Percentiles rank a stretch among this genome's conserved stretches.
These are phyloP conservation scores for Xylaria longipes DNA, from an alignment of 495 filamentous ascomycete genomes.

Conservation along the genomic window DNA sequence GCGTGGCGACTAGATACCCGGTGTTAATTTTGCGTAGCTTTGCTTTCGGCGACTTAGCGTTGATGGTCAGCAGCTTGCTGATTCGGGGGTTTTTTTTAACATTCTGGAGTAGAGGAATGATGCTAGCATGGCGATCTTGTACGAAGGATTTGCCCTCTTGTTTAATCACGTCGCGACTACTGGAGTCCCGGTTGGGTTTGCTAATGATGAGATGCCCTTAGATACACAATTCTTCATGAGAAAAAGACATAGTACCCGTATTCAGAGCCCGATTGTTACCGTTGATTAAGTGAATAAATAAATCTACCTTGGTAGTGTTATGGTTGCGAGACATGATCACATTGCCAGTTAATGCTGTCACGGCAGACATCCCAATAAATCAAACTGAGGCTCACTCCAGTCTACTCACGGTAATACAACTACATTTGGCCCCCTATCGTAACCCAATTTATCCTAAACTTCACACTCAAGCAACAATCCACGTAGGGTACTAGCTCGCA, in stretches of 20 bases:
- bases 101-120: slow-evolving; percentile 16
- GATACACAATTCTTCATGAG: slow-evolving; percentile 12
- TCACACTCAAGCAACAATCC: neutral
- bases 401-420: neutral
- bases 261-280: neutral
- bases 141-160: slow-evolving; percentile 28
- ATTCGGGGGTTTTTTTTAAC: neutral
- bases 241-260: neutral
- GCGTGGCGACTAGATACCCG: slow-evolving; percentile 32
- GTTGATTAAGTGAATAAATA: neutral
- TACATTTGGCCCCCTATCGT: neutral
- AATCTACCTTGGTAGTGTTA: too few relatives aligned
- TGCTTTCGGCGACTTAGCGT: slow-evolving; percentile 1
- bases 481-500: neutral
- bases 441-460: neutral
- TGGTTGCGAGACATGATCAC: neutral
- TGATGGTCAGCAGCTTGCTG: neutral
- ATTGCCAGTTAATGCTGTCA: neutral
- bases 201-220: slow-evolving; percentile 20
- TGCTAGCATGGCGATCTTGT: slow-evolving; percentile 25
- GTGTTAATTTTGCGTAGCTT: neutral
- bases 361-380: neutral
- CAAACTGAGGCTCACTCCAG: neutral
- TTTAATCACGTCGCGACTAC: slow-evolving; percentile 23
- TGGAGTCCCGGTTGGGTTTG: slow-evolving; percentile 29